These are phyloP conservation scores for Corchorus olitorius DNA, from an alignment of 345 rosid species.

Conservation along the genomic window DNA sequence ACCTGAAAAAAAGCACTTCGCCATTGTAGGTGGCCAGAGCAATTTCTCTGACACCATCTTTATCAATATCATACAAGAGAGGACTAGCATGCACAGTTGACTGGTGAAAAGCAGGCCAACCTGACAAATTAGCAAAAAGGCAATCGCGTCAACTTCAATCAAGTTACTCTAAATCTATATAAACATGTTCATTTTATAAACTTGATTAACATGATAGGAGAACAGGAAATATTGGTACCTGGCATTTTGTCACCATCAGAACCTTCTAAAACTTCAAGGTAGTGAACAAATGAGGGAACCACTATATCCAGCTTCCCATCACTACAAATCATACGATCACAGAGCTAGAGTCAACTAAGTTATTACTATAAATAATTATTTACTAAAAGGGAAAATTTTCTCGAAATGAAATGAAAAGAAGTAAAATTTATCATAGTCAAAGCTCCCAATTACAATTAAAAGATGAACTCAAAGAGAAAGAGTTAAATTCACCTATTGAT, in stretches of 20 bases:
- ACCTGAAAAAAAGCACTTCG: constrained; percentile 95
- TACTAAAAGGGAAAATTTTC: neutral
- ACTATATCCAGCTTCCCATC: constrained; percentile 99
- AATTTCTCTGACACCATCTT: constrained; percentile 96
- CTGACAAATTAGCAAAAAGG: constrained; percentile 37
- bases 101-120: constrained; percentile 99
- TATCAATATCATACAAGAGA: constrained; percentile 89
- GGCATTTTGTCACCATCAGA: constrained; percentile 99
- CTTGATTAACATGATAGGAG: neutral
- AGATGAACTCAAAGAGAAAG: neutral
- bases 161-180: neutral
- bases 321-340: constrained; percentile 37
- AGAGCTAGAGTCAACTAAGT: neutral
- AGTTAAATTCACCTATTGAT: constrained; percentile 64
- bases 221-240: constrained; percentile 40
- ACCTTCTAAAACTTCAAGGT: constrained; percentile 98
- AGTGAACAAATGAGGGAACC: constrained; percentile 95
- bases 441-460: neutral
- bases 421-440: neutral
- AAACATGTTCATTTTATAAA: neutral
- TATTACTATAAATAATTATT: neutral
- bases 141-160: neutral
- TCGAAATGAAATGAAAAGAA: constrained; percentile 6
- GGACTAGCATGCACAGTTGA: constrained; percentile 98
- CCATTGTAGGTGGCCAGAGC: constrained; percentile 97